Conservation (phyloP, 345 rosid species). For the Capsella bursapastoris region DNA sequence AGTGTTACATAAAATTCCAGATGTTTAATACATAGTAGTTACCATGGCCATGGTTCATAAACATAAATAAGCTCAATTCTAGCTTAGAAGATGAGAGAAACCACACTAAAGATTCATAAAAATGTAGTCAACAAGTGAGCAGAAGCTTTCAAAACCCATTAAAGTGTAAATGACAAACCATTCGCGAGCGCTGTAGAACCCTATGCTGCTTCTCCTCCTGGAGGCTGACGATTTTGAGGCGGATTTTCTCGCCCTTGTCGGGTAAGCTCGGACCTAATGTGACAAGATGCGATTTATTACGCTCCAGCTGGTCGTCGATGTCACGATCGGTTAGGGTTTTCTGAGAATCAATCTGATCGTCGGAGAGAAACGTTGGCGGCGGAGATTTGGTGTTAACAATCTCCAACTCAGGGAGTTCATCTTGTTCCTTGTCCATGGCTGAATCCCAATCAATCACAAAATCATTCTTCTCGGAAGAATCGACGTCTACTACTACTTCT, state of each 20-base stretch:
- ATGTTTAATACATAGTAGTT: constrained; percentile 6
- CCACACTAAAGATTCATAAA: neutral
- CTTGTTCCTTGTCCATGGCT: constrained; percentile 35
- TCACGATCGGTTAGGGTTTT: constrained; percentile 40
- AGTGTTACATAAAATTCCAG: neutral
- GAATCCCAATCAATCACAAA: constrained; percentile 51
- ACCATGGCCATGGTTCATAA: neutral
- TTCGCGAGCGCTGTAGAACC: constrained; percentile 29
- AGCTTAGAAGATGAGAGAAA: neutral
- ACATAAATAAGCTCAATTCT: neutral
- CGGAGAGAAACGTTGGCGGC: neutral
- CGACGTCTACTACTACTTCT: neutral
- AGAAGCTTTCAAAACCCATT: neutral
- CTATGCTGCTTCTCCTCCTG: constrained; percentile 60
- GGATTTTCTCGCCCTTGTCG: constrained; percentile 64
- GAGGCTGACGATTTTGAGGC: constrained; percentile 39
- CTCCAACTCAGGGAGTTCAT: constrained; percentile 44
- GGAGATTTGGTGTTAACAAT: constrained; percentile 30
- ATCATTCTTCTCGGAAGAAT: constrained; percentile 39
- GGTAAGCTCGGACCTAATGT: constrained; percentile 11
- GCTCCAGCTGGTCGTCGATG: constrained; percentile 47
- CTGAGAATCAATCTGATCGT: constrained; percentile 42
- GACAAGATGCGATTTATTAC: constrained; percentile 25
- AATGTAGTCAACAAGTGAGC: neutral
- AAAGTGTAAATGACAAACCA: constrained; percentile 42